Evolutionary conservation across 495 filamentous ascomycete species (phyloP), one percentile per base, ranked within the genome.

Genomic region (Penicillium roqueforti): DNA sequence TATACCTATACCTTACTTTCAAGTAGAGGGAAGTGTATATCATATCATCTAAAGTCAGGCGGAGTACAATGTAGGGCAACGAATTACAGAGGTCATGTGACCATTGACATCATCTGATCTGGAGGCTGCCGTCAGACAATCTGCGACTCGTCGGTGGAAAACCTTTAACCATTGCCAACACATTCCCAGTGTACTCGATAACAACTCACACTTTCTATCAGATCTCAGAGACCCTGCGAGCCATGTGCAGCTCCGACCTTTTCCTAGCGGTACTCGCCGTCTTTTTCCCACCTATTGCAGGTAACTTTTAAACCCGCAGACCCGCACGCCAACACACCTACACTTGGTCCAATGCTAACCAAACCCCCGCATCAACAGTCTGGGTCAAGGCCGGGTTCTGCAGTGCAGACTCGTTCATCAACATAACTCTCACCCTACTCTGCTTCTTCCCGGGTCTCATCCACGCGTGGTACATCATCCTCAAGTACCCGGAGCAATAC

Each of bases 381-480:
- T 97, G 92, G 92, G 88, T 98, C 43, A 98, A 97, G 75, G 71
- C 83, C 67, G 93, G 93, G 59, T 80, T 98, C 74, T 98, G 93
- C 80, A 87, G 84, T 51, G 91, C 88, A 37, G 95, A 97, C 79
- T 89, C 86, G 25, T 58, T 97, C 66, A 96, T 98, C 78, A 97
- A 97, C 76, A 82, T 98, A 69, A 86, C 89, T 48, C 89, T 98
- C 58, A 92, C 87, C 74, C 74, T 82, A 43, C 87, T 98, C 40
- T 92, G 95, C 70, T 95, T 82, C 71, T 76, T 98, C 57, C 93
- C 93, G 19, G 93, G 93, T 48, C 83, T 97, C 22, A 71, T 98
- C 6, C 93, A 98, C 72, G 81, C 93, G 65, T 97, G 92, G 92
- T 98, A 97, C 83, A 96, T 98, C 72, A 96, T 98, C 76, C 75